Evolutionary conservation across 2,329 filamentous ascomycete genomes (phyloP).

Genomic region (Diplodia corticola): DNA sequence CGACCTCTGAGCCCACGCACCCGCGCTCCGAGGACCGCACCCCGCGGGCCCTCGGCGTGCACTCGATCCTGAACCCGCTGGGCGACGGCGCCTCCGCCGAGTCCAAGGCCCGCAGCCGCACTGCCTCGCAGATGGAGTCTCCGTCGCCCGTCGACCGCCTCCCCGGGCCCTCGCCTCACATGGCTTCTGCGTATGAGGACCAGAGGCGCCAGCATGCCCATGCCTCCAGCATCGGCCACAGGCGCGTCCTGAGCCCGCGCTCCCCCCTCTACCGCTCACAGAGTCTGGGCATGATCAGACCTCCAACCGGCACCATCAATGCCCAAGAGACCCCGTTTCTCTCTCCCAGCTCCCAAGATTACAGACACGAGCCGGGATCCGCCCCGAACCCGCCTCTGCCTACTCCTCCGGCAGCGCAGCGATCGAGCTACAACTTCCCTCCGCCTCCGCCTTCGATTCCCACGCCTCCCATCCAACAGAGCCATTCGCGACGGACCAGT

Average conservation of each 20-base stretch:
- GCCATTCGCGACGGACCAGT: constrained; percentile 43
- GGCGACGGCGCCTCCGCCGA: constrained; percentile 36
- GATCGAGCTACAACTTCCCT: constrained; percentile 37
- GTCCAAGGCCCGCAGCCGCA: constrained; percentile 40
- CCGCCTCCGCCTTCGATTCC: constrained; percentile 32
- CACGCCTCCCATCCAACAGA: constrained; percentile 43
- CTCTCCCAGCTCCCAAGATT: constrained; percentile 43
- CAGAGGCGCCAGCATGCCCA: constrained; percentile 2
- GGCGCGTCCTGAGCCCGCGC: constrained; percentile 58
- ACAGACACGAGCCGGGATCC: constrained; percentile 42
- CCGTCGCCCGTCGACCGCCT: constrained; percentile 41
- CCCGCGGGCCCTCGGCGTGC: constrained; percentile 43
- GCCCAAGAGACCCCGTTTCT: constrained; percentile 53
- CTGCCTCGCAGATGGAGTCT: constrained; percentile 47
- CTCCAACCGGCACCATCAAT: constrained; percentile 49
- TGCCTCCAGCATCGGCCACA: constrained; percentile 26
- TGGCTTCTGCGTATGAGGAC: constrained; percentile 25
- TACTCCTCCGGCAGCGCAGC: constrained; percentile 44
- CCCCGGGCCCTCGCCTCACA: constrained; percentile 33
- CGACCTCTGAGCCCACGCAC: constrained; percentile 17
- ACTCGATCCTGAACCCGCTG: constrained; percentile 49
- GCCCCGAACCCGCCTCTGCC: constrained; percentile 49
- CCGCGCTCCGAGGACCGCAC: constrained; percentile 32
- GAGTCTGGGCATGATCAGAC: constrained; percentile 49
- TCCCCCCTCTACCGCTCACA: constrained; percentile 57